Evolutionary conservation across 805 yeast species (phyloP), one percentile per base, ranked within the genome.

Genomic region (Candida tallmaniae): DNA sequence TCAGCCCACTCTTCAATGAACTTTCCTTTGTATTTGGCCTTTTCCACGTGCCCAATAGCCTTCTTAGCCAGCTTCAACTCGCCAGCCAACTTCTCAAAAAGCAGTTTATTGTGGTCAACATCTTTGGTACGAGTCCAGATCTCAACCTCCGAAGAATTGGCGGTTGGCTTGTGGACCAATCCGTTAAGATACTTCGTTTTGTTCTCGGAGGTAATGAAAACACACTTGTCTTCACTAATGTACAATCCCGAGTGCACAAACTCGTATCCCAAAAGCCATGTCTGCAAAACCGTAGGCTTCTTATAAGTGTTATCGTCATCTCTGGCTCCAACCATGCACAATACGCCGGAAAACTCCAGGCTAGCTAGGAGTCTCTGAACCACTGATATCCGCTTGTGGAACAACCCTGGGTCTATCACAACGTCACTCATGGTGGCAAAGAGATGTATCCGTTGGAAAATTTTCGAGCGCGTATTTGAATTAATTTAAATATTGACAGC

Each of bases 211-310:
- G 97, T 89, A 38, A 89, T 69, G 35, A 90, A 65, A 4, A 77
- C 58, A 24, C 78, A 65, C 44, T 76, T 77, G 24, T 73, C 74
- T 35, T 72, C 69, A 3, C 83, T 73, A 38, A 89, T 62, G 32
- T 72, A 76, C 34, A 90, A 60, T 20, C 79, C 78, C 2, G 97
- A 88, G 32, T 93, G 93, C n/a, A 95, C 94, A 53, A 90, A 90
- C 56, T 93, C 97, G 56, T 89, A 90, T 4, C 97, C 96, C 31
- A 90, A 63, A 35, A 90, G 65, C 97, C 97, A 90, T 34, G 79
- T 83, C 56, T 89, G 97, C 30, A 89, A 60, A 29, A 83, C 80
- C 1, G 95, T 80, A 9, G 95, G 81, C 60, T 86, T 86, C 54
- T 83, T 87, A 59, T 86, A 88, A 31, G 95, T 94, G 55, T 87